Base-by-base conservation (phyloP, 2,329 filamentous ascomycete species). In the Talaromyces sp. region DNA sequence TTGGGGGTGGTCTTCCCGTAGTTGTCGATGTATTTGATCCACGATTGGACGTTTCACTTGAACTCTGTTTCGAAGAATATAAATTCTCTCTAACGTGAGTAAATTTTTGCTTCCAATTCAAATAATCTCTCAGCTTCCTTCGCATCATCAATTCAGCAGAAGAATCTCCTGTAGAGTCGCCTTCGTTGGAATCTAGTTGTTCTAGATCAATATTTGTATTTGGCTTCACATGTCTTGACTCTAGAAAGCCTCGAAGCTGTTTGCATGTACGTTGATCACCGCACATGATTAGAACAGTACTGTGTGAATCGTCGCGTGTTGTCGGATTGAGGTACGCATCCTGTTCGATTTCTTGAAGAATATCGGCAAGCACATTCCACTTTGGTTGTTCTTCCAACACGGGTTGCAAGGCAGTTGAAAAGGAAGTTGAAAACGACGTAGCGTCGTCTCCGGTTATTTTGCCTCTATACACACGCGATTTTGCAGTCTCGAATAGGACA, bases 221-320 rank as follows among this genome's bases (percentile, higher is more conserved):
- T 38, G 57, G 81, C 58, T 84, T 85, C 29, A 92, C 83, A 69
- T 95, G 86, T 91, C 96, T 97, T 7, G 86, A 92, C 72, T 96
- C 89, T 21, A 99, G 78, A 71, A 93, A 97, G 71, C 97, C 93
- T 64, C 91, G 86, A 48, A 99, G 80, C 68, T 99, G 94, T 14
- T 89, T 85, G 69, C 91, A 96, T 9, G 91, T 96, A 59, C 87
- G 86, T 60, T 90, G 86, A 68, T 96, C 93, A 27, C 88, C 88
- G 70, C 93, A 97, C 94, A 99, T 97, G 72, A 99, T 91, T 35
- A 99, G 79, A 55, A 96, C 91, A 2, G 90, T 91, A n/a, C 90
- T 90, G 70, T 92, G 96, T 0, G 92, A 96, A 68, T 92, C 90
- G 72, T 94, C 91, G 59, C 85, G 82, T n/a, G 82, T 77, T 9